A percentile compares a stretch with the other conserved stretches of the same genome.
Conservation (phyloP, 768 basidiomycete species). For the Mrakia gelida region DNA sequence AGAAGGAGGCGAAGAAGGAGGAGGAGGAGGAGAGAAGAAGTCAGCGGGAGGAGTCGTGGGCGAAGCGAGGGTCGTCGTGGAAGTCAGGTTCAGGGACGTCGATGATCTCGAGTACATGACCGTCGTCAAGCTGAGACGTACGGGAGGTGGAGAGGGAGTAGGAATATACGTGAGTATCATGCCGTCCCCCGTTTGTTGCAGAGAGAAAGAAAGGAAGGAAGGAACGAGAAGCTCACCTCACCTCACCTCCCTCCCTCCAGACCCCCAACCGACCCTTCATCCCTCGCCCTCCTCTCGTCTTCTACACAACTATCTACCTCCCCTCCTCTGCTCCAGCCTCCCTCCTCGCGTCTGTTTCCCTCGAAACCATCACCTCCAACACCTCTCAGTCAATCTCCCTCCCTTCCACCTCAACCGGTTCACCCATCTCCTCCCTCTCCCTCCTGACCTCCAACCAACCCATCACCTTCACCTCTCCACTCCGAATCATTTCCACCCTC, state of each 20-base stretch:
- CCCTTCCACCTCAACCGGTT: background rate
- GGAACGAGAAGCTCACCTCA: background rate
- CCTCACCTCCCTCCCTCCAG: background rate
- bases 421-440: background rate
- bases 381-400: background rate
- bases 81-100: background rate
- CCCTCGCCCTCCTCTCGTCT: slow-evolving; percentile 8
- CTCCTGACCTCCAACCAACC: slow-evolving; percentile 7
- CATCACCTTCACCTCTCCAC: background rate
- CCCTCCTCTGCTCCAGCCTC: background rate
- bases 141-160: background rate
- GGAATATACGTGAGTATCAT: background rate
- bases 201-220: background rate
- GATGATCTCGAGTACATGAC: slow-evolving; percentile 9
- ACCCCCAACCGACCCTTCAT: slow-evolving; percentile 11
- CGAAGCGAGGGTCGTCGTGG: background rate
- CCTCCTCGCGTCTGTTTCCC: background rate
- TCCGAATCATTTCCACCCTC: background rate
- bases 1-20: background rate
- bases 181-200: no score
- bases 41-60: slow-evolving; percentile 1
- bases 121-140: background rate
- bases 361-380: background rate
- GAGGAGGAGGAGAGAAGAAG: slow-evolving; percentile 3
- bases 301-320: background rate